Percentiles rank a stretch among this genome's conserved stretches.
phyloP scores from a whole-genome alignment of 768 basidiomycete genomes.

The Astraeus odoratus region DNA sequence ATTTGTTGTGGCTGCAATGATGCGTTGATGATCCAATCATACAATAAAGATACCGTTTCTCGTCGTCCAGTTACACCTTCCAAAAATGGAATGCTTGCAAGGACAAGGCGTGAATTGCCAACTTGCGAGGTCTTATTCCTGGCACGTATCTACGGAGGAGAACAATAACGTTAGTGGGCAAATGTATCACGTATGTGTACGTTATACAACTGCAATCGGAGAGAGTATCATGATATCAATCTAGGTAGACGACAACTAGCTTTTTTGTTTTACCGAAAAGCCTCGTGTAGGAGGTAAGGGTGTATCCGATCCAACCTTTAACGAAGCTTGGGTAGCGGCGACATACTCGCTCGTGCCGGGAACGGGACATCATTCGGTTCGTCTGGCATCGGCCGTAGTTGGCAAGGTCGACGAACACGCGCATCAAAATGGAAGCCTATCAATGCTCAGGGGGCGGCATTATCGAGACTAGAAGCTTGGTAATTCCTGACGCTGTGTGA shows the following conservation, averaged over 20 bases:
- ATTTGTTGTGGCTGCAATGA: not conserved
- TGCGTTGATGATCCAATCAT: not conserved
- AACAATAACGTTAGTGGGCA: not conserved
- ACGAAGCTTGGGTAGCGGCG: not conserved
- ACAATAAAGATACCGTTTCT: no score
- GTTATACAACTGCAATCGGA: not conserved
- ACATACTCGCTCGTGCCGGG: slow-evolving; percentile 1
- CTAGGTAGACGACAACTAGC: not conserved
- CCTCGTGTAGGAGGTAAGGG: not conserved
- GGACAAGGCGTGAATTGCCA: not conserved
- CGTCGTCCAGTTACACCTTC: no score
- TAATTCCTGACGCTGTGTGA: slow-evolving; percentile 18
- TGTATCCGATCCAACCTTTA: not conserved
- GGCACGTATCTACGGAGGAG: no score
- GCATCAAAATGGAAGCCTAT: slow-evolving; percentile 31
- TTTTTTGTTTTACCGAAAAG: not conserved
- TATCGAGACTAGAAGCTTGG: slow-evolving; percentile 12
- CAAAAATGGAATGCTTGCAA: slow-evolving; percentile 8
- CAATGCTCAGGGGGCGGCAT: slow-evolving; percentile 19
- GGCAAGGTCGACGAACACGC: slow-evolving; percentile 26
- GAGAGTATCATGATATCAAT: not conserved
- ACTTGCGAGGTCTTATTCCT: not conserved
- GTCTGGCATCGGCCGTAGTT: slow-evolving; percentile 24
- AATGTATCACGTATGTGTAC: not conserved
- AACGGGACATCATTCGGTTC: slow-evolving; percentile 8